These are phyloP conservation scores for Scedosporium dehoogii DNA, from an alignment of 2,329 filamentous ascomycete genomes.

Conservation along the genomic window DNA sequence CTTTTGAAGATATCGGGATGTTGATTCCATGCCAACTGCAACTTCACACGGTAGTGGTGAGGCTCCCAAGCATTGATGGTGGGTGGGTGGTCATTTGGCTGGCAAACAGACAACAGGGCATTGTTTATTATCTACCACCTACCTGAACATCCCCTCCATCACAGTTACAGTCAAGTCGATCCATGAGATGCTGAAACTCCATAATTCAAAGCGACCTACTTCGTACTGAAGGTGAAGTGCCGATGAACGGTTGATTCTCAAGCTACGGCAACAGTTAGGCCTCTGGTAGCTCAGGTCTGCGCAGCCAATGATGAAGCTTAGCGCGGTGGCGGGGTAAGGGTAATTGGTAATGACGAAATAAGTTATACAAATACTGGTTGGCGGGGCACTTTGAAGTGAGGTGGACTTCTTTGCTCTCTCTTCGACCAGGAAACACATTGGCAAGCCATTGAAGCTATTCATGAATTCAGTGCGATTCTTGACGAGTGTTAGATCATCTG, in stretches of 20 bases:
- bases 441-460: background rate
- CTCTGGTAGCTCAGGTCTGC: background rate
- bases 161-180: too few species aligned
- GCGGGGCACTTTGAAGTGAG: background rate
- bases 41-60: too few species aligned
- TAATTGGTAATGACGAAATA: background rate
- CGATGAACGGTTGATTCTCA: background rate
- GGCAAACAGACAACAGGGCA: too few species aligned
- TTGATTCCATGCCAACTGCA: too few species aligned
- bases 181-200: too few species aligned
- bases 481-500: background rate
- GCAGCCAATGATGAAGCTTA: background rate
- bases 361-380: background rate
- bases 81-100: too few species aligned
- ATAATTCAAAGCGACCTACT: too few species aligned
- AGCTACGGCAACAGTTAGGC: background rate
- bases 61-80: too few species aligned
- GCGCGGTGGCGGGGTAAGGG: background rate
- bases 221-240: background rate
- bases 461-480: slow-evolving; percentile 2
- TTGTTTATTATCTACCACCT: too few species aligned
- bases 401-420: background rate
- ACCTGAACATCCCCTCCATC: too few species aligned
- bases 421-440: background rate
- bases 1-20: too few species aligned